Evolutionary conservation across 2,329 filamentous ascomycete genomes (phyloP).

Genomic region (Fusarium sp.): DNA sequence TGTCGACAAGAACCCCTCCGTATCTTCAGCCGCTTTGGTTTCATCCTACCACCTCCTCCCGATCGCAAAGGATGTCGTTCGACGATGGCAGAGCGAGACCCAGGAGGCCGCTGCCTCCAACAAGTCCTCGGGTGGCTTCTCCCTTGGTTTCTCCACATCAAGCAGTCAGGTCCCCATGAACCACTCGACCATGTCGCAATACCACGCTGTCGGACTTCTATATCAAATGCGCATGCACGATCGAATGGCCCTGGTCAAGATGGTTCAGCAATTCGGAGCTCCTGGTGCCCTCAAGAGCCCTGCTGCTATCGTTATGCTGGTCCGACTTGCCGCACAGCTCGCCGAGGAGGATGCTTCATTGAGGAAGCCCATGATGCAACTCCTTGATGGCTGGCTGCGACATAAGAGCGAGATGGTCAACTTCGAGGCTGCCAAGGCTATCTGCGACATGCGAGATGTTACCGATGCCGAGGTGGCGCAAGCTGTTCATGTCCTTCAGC

Average conservation of each 20-base stretch:
- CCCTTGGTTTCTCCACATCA: slow-evolving; percentile 89
- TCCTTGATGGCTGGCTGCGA: slow-evolving; percentile 94
- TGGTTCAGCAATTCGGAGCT: slow-evolving; percentile 99
- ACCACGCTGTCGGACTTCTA: slow-evolving; percentile 95
- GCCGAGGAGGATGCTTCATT: slow-evolving; percentile 92
- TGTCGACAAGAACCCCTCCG: slow-evolving; percentile 98
- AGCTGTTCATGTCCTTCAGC: slow-evolving; percentile 93
- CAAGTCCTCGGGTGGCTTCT: slow-evolving; percentile 91
- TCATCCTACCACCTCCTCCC: slow-evolving; percentile 98
- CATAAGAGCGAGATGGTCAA: slow-evolving; percentile 99
- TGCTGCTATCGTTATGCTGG: slow-evolving; percentile 90
- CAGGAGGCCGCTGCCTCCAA: slow-evolving; percentile 92
- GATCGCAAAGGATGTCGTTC: slow-evolving; percentile 93
- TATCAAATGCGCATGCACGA: slow-evolving; percentile 99
- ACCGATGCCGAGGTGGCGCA: slow-evolving; percentile 91
- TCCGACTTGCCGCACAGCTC: slow-evolving; percentile 90
- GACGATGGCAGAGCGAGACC: slow-evolving; percentile 98
- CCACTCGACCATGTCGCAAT: slow-evolving; percentile 97
- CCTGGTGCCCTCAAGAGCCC: slow-evolving; percentile 95
- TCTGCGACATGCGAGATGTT: slow-evolving; percentile 93
- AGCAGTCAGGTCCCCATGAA: slow-evolving; percentile 81
- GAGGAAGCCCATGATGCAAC: slow-evolving; percentile 95
- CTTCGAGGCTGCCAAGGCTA: slow-evolving; percentile 98
- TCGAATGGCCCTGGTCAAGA: slow-evolving; percentile 98
- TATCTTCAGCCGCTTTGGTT: slow-evolving; percentile 94